Conservation (phyloP, 2,329 filamentous ascomycete species). For the Leptoxyphium fumago region DNA sequence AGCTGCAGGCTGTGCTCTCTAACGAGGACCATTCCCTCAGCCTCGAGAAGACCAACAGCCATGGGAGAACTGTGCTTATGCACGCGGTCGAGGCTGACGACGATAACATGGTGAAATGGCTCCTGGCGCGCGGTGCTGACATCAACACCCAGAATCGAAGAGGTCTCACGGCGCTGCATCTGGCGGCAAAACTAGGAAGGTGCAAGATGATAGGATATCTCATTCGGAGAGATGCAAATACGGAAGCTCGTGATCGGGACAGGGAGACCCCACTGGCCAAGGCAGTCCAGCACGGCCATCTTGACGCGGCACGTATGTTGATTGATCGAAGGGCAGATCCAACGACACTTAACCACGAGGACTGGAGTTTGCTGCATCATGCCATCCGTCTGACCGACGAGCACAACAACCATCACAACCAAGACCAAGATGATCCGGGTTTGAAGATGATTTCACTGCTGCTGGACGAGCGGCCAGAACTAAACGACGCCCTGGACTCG, state of each 20-base stretch:
- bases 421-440: too few species aligned
- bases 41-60: constrained; percentile 5
- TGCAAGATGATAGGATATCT: constrained; percentile 9
- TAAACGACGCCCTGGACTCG: constrained; percentile 8
- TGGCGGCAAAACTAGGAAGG: constrained; percentile 6
- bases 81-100: constrained; percentile 9
- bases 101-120: constrained; percentile 6
- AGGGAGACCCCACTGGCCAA: constrained; percentile 8
- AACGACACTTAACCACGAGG: constrained; percentile 6
- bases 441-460: constrained; percentile 6
- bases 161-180: constrained; percentile 8
- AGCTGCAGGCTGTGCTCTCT: constrained; percentile 5
- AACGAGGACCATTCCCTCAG: constrained; percentile 3
- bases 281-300: constrained; percentile 7
- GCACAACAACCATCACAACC: neutral
- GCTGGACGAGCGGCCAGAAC: constrained; percentile 7
- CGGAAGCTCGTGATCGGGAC: constrained; percentile 6
- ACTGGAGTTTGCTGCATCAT: constrained; percentile 9
- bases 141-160: constrained; percentile 5
- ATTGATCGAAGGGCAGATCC: constrained; percentile 5
- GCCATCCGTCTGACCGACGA: constrained; percentile 3
- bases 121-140: constrained; percentile 7
- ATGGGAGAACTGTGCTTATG: constrained; percentile 9
- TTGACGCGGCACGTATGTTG: constrained; percentile 5
- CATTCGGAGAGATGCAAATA: constrained; percentile 7